phyloP scores from a whole-genome alignment of 108 stramenopile genomes.

The Nitzschia sp. region DNA sequence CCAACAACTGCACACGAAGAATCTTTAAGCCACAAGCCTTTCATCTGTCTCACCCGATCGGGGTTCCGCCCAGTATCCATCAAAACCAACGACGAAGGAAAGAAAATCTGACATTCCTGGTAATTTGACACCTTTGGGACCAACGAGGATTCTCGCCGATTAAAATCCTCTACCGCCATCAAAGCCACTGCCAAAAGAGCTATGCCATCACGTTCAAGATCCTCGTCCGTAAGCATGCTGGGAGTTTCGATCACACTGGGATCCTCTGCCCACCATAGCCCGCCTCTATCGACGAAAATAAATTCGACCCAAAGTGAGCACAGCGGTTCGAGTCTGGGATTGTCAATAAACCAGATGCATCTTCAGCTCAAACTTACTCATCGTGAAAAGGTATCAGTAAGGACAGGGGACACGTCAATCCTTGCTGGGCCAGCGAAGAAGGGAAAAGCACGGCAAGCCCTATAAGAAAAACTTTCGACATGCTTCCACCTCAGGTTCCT shows the following conservation, averaged over 20 bases:
- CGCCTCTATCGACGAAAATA: too few species aligned
- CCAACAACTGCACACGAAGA: neutral
- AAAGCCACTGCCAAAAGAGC: neutral
- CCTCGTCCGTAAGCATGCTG: neutral
- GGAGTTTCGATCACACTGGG: neutral
- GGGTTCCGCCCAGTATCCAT: neutral
- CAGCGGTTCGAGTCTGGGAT: too few species aligned
- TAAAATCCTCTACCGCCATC: neutral
- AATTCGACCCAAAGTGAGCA: too few species aligned
- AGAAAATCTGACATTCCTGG: neutral
- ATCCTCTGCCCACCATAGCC: too few species aligned
- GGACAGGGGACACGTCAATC: neutral
- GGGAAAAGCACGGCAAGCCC: too few species aligned
- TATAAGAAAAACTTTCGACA: too few species aligned
- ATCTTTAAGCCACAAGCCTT: neutral
- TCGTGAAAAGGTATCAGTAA: conserved; percentile 9
- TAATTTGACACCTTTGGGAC: neutral
- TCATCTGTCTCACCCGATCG: neutral
- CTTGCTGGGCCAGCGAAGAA: neutral
- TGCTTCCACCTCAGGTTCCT: too few species aligned
- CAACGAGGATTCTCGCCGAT: neutral
- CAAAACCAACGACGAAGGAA: neutral
- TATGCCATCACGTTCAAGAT: neutral
- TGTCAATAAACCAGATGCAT: too few species aligned
- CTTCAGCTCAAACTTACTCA: too few species aligned